Conservation (phyloP, 2,329 filamentous ascomycete genomes). For the Paraphoma chrysanthemicola region DNA sequence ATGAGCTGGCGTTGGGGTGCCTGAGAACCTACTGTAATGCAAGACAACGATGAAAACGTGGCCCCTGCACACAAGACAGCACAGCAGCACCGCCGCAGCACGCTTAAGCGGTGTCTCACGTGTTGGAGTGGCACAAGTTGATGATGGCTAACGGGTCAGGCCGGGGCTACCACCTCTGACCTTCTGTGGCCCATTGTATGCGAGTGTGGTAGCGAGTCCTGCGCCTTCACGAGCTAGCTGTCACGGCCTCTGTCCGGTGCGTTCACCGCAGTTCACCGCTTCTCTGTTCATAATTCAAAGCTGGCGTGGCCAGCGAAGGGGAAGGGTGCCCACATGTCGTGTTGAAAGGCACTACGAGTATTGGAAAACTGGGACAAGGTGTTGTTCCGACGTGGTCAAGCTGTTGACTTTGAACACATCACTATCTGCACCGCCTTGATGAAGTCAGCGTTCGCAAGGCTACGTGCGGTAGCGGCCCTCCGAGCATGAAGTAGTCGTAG, state of each 20-base stretch:
- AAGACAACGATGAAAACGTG: constrained; percentile 35
- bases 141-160: constrained; percentile 35
- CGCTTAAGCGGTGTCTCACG: constrained; percentile 33
- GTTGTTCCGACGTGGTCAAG: constrained; percentile 21
- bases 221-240: constrained; percentile 29
- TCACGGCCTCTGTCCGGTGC: constrained; percentile 33
- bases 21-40: constrained; percentile 18
- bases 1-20: constrained; percentile 20
- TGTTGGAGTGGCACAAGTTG: constrained; percentile 25
- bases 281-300: constrained; percentile 22
- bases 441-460: constrained; percentile 47
- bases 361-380: constrained; percentile 16
- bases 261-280: constrained; percentile 39
- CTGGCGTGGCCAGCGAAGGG: constrained; percentile 19
- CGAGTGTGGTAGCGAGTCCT: constrained; percentile 24
- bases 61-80: constrained; percentile 39
- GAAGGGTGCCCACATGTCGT: constrained; percentile 19
- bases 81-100: constrained; percentile 35
- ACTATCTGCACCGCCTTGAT: constrained; percentile 44
- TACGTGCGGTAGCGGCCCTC: constrained; percentile 42
- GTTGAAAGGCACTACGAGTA: constrained; percentile 21
- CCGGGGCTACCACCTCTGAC: constrained; percentile 31
- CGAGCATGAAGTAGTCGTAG: constrained; percentile 45
- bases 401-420: constrained; percentile 44
- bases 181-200: constrained; percentile 27